phyloP scores from a whole-genome alignment of 2,329 filamentous ascomycete genomes.

The Diplodia corticola region DNA sequence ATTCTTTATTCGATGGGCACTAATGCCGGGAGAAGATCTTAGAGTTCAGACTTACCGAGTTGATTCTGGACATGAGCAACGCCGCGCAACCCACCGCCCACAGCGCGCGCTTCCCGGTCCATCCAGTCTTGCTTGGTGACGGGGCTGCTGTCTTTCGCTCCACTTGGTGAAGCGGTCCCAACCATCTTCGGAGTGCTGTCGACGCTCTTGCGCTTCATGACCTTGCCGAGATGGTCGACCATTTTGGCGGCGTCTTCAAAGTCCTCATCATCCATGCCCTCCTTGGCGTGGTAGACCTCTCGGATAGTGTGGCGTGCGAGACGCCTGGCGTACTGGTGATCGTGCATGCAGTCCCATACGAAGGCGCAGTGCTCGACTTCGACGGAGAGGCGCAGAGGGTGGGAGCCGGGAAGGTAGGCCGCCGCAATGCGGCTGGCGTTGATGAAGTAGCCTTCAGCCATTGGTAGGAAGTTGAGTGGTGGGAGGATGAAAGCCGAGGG shows the following conservation, averaged over 20 bases:
- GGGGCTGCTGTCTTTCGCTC: conserved; percentile 1
- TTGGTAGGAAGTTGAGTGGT: conserved; percentile 75
- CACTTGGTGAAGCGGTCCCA: neutral
- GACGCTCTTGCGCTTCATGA: conserved; percentile 68
- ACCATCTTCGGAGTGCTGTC: conserved; percentile 10
- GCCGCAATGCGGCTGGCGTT: conserved; percentile 76
- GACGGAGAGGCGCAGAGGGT: conserved; percentile 84
- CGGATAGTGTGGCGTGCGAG: conserved; percentile 81
- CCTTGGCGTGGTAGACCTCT: conserved; percentile 86
- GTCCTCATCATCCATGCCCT: conserved; percentile 93
- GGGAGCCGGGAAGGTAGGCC: conserved; percentile 76
- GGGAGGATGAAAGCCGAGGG: conserved; percentile 75
- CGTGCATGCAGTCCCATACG: conserved; percentile 87
- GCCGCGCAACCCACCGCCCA: conserved; percentile 11
- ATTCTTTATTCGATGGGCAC: neutral
- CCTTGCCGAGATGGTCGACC: conserved; percentile 80
- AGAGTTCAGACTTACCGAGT: neutral
- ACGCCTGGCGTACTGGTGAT: conserved; percentile 71
- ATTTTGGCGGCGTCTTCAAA: conserved; percentile 89
- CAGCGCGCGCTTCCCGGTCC: conserved; percentile 9
- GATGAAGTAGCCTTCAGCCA: conserved; percentile 78
- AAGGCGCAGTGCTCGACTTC: conserved; percentile 93
- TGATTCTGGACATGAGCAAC: conserved; percentile 6
- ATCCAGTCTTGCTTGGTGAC: conserved; percentile 14
- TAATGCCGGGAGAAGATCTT: neutral